These are phyloP conservation scores for Magnolia officinalis DNA, from an alignment of 164 flowering plant genomes.

Conservation along the genomic window DNA sequence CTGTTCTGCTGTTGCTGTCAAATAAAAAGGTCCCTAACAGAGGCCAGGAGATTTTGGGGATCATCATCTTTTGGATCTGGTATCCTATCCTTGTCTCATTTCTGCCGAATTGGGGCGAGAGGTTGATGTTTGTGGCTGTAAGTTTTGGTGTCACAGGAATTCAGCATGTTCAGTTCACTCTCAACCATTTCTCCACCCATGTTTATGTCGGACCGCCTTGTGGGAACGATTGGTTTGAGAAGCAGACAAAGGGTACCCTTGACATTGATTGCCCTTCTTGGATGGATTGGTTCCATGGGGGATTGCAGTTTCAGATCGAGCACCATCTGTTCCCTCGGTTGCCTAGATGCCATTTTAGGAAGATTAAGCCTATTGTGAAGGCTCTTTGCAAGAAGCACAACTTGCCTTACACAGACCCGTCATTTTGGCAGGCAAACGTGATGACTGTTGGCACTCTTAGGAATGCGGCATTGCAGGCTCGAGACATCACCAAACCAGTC, in stretches of 20 bases:
- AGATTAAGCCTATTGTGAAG: conserved; percentile 43
- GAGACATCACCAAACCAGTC: conserved; percentile 37
- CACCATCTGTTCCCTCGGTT: conserved; percentile 68
- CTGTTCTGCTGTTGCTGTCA: conserved; percentile 46
- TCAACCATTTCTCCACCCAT: conserved; percentile 57
- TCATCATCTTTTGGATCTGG: conserved; percentile 58
- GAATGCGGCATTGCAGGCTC: conserved; percentile 57
- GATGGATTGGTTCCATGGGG: conserved; percentile 78
- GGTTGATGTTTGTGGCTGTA: conserved; percentile 40
- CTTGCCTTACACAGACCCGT: conserved; percentile 46
- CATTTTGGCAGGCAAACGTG: conserved; percentile 52
- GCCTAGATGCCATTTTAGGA: conserved; percentile 61
- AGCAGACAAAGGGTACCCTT: conserved; percentile 51
- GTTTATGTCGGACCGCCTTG: conserved; percentile 55
- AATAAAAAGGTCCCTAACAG: conserved; percentile 40
- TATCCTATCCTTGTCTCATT: conserved; percentile 45
- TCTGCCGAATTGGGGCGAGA: conserved; percentile 51
- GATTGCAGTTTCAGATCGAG: conserved; percentile 66
- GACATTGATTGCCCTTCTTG: conserved; percentile 46
- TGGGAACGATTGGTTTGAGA: conserved; percentile 62
- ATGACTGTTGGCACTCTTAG: conserved; percentile 45
- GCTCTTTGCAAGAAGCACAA: conserved; percentile 69
- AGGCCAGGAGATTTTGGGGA: conserved; percentile 42
- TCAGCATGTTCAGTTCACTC: conserved; percentile 56
- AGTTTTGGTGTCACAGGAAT: conserved; percentile 44